phyloP scores from a whole-genome alignment of 768 basidiomycete species.

The Suillus luteus region DNA sequence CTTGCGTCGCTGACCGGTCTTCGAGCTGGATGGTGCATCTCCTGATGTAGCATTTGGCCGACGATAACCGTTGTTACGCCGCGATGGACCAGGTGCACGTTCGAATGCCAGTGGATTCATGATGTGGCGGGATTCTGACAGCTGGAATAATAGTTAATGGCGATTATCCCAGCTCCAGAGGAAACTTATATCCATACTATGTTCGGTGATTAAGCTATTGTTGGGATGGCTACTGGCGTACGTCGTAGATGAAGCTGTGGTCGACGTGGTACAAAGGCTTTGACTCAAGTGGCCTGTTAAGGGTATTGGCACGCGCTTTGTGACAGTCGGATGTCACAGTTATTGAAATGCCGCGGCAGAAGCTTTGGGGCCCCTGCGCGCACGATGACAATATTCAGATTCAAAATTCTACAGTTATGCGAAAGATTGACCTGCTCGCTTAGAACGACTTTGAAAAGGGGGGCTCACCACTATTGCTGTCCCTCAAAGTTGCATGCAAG shows the following conservation, averaged over 20 bases:
- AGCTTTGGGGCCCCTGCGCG: too few species aligned
- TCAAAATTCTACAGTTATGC: not conserved
- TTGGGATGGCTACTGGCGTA: not conserved
- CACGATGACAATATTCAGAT: too few species aligned
- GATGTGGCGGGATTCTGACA: not conserved
- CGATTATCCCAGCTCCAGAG: not conserved
- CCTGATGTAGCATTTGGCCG: conserved; percentile 16
- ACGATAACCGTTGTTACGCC: conserved; percentile 29
- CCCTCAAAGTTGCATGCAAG: too few species aligned
- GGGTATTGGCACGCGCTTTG: not conserved
- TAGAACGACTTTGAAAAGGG: not conserved
- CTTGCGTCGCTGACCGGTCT: conserved; percentile 28
- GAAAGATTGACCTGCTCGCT: not conserved
- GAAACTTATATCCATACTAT: not conserved
- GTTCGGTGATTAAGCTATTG: not conserved
- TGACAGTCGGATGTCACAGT: conserved; percentile 9
- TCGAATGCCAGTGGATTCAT: conserved; percentile 20
- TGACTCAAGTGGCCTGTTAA: not conserved
- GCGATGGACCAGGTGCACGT: conserved; percentile 17
- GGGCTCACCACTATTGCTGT: not conserved
- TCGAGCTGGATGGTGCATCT: conserved; percentile 14
- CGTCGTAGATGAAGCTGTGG: conserved; percentile 1
- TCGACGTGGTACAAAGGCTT: conserved; percentile 6
- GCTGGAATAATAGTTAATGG: not conserved
- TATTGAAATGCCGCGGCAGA: not conserved